Evolutionary conservation across 164 flowering plant species (phyloP).

Genomic region (Platanus orientalis): DNA sequence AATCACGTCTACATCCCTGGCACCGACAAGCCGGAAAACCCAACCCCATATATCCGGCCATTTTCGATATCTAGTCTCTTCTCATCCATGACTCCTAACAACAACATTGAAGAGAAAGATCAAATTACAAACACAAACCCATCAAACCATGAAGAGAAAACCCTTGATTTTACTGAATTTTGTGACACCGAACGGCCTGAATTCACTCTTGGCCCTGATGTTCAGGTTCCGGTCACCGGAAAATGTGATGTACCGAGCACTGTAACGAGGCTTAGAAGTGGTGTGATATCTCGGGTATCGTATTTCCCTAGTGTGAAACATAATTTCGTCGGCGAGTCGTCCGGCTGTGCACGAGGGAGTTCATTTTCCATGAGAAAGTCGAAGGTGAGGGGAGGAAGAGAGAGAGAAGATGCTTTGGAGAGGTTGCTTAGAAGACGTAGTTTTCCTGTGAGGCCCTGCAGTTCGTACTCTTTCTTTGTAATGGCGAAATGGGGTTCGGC

Average conservation of each 20-base stretch:
- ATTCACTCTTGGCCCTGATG: background rate
- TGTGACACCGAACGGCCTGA: background rate
- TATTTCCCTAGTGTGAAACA: constrained; percentile 4
- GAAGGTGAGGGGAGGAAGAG: background rate
- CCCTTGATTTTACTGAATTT: background rate
- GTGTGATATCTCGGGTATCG: constrained; percentile 7
- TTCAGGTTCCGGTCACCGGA: background rate
- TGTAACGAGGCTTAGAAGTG: constrained; percentile 13
- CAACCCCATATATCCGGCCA: background rate
- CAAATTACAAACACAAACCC: background rate
- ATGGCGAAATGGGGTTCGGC: constrained; percentile 14
- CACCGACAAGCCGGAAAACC: background rate
- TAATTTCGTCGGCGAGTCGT: background rate
- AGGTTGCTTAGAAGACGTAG: constrained; percentile 15
- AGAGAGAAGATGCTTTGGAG: background rate
- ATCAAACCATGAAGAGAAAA: constrained; percentile 1
- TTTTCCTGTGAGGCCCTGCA: constrained; percentile 14
- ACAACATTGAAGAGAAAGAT: background rate
- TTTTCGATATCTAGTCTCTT: background rate
- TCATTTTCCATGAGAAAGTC: background rate
- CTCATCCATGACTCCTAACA: background rate
- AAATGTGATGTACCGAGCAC: background rate
- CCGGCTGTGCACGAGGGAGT: background rate
- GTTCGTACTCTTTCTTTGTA: constrained; percentile 16
- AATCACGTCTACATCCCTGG: background rate